Evolutionary conservation across 2,329 filamentous ascomycete genomes (phyloP), one percentile per base, ranked within the genome.

Genomic region (Neoscytalidium dimidiatum): DNA sequence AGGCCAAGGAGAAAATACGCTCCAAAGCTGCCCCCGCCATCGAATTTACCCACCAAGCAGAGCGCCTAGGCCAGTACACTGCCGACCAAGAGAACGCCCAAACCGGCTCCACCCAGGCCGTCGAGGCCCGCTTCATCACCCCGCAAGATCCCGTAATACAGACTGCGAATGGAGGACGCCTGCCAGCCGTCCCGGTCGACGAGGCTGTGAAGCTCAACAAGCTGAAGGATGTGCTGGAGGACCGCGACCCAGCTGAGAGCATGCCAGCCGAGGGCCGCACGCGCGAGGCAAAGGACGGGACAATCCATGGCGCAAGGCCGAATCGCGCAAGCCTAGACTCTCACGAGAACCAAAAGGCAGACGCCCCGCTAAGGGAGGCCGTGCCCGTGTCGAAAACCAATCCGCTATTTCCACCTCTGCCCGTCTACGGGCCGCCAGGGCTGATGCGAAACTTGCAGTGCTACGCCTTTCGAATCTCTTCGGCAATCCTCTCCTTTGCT

Each of bases 361-460:
- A 81, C 35, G 82, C 76, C 0, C 75, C 81, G 9, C 68, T 85
- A 62, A 76, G 74, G 28, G 72, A 78, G 66, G 78, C 78, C 17
- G 73, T 81, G 29, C 88, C 90, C 0, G 87, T 88, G 1, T 88
- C 88, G 7, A 85, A 87, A 68, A 94, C 91, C 1, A 89, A 94
- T 69, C 90, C 92, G 3, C 80, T 96, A 4, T 97, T 97, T 69
- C 93, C 93, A 5, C 91, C 92, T 1, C 77, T 97, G 8, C 93
- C 93, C 0, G 81, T 92, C 0, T 97, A 96, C 71, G 91, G 91
- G 0, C 90, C 92, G 0, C 88, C 92, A 0, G 89, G 90, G 0
- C 60, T 85, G 0, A 65, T 89, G n/a, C 84, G 88, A 53, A 82
- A 86, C 33, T 33, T 92, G 0, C 89, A 94, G 69, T 91, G 87